A percentile compares a stretch with the other conserved stretches of the same genome.
phyloP scores from a whole-genome alignment of 2,329 filamentous ascomycete genomes.

The Beauveria bassiana region DNA sequence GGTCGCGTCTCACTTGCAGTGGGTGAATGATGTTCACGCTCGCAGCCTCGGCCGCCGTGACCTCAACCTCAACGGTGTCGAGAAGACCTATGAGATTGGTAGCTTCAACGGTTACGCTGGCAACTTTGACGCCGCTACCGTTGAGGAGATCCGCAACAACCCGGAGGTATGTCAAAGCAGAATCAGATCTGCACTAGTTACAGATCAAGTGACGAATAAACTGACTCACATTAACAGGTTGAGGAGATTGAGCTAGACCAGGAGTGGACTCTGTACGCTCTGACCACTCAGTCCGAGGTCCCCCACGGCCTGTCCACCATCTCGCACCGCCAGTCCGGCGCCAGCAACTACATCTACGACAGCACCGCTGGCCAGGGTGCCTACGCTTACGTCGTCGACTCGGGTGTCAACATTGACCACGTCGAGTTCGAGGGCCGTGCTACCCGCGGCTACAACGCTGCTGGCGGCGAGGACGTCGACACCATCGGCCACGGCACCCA shows the following conservation, averaged over 20 bases:
- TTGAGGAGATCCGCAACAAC: conserved; percentile 31
- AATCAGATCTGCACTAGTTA: not conserved
- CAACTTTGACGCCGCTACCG: conserved; percentile 32
- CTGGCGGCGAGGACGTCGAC: conserved; percentile 46
- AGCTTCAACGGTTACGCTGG: conserved; percentile 35
- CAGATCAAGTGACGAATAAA: not conserved
- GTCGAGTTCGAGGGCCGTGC: conserved; percentile 49
- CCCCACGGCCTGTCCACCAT: conserved; percentile 39
- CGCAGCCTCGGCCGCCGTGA: conserved; percentile 26
- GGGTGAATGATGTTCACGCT: conserved; percentile 25
- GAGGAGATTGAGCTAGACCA: conserved; percentile 26
- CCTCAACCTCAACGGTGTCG: conserved; percentile 23
- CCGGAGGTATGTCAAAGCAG: conserved; percentile 27
- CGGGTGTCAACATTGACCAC: conserved; percentile 52
- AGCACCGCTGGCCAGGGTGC: conserved; percentile 44
- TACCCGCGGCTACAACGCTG: conserved; percentile 19
- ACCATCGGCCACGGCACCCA: conserved; percentile 53
- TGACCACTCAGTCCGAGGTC: conserved; percentile 26
- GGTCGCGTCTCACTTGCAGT: conserved; percentile 27
- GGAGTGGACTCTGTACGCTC: conserved; percentile 18
- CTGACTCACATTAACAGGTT: conserved; percentile 19
- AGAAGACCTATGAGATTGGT: conserved; percentile 24
- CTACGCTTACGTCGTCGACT: conserved; percentile 58
- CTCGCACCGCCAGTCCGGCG: conserved; percentile 30
- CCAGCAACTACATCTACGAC: conserved; percentile 30